Evolutionary conservation across 2,329 filamentous ascomycete genomes (phyloP), one percentile per base, ranked within the genome.

Genomic region (Cercospora sp.): DNA sequence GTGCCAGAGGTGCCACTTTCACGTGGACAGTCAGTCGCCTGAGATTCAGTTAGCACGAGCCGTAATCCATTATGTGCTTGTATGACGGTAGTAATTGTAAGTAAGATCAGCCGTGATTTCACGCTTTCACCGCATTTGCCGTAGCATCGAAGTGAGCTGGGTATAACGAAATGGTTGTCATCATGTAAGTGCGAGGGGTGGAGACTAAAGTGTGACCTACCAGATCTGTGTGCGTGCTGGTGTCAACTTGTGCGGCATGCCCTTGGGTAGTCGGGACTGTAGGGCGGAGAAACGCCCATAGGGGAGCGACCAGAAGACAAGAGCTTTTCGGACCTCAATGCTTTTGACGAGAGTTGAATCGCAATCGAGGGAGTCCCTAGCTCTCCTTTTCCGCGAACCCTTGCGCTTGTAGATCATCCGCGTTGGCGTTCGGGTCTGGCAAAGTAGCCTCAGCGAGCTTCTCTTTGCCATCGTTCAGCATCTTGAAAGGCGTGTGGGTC

Each of bases 401-500:
- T 53, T 74, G 61, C 3, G 82, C 81, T 68, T 87, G 83, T 53
- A 90, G 78, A 30, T 84, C 84, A 63, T 79, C 78, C 3, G 83
- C 83, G 63, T 82, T 81, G 2, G 83, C 84, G 67, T 86, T 84
- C 2, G 84, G 79, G 23, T 65, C 75, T 4, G 77, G 84, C 31
- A 85, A 82, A 48, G 81, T 78, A 1, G 82, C 81, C 64, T 86
- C 83, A 7, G 79, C 80, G 20, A 82, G 81, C 64, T 84, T 83
- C 68, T 84, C 79, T 42, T 77, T 79, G 13, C 79, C 78, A 67
- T 85, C 82, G 64, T 85, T 80, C 20, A 91, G 82, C 66, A 85
- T 86, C 53, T 86, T 87, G 84, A 90, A 96, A 1, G 87, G 85
- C 12, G 88, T 84, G 48, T 86, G 84, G 77, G 93, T 93, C 73